These are phyloP conservation scores for Flaveria trinervia DNA, from an alignment of 129 eudicot genomes.

Conservation along the genomic window DNA sequence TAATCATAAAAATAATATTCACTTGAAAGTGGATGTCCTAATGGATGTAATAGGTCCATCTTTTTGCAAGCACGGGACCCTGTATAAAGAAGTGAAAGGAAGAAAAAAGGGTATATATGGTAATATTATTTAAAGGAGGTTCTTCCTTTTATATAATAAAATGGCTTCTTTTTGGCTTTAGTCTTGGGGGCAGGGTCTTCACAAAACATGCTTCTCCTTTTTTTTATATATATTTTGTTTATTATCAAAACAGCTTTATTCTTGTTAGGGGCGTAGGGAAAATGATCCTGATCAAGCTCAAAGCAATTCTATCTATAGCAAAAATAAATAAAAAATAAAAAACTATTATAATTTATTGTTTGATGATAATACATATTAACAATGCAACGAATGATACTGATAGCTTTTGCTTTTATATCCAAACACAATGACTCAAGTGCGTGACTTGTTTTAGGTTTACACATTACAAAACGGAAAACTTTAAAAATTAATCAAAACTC, in stretches of 20 bases:
- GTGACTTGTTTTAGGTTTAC: too few species aligned
- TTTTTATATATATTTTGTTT: not conserved
- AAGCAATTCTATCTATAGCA: too few species aligned
- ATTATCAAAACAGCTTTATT: not conserved
- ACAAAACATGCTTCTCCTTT: conserved; percentile 23
- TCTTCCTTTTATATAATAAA: conserved; percentile 22
- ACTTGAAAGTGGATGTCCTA: conserved; percentile 17
- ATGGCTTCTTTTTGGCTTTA: conserved; percentile 25
- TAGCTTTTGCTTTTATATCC: too few species aligned
- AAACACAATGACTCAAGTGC: too few species aligned
- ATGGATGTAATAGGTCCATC: not conserved
- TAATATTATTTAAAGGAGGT: conserved; percentile 19
- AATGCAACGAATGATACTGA: too few species aligned
- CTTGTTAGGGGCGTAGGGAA: too few species aligned
- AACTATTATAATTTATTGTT: too few species aligned
- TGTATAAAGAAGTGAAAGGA: conserved; percentile 22
- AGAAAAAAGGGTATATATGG: conserved; percentile 23
- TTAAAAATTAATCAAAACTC: too few species aligned
- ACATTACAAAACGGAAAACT: too few species aligned
- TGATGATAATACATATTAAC: too few species aligned
- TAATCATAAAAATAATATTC: not conserved
- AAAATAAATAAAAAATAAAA: too few species aligned
- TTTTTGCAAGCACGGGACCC: conserved; percentile 26
- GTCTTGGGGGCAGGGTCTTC: conserved; percentile 26
- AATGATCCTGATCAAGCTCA: too few species aligned